These are phyloP conservation scores for Amylostereum chailletii DNA, from an alignment of 1,284 basidiomycete genomes.

Conservation along the genomic window DNA sequence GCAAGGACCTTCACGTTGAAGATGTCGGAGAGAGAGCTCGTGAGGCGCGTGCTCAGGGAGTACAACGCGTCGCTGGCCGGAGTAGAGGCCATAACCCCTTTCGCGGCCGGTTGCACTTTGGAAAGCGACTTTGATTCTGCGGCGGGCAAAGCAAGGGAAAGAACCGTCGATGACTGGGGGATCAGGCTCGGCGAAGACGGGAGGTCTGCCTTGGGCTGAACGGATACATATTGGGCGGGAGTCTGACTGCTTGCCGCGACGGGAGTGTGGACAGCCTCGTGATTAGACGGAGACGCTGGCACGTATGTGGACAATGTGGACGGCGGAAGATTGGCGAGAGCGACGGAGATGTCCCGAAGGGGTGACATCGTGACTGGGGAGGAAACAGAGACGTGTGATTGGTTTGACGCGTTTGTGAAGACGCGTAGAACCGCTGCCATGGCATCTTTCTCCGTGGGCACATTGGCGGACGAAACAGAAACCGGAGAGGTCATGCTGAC, in stretches of 20 bases:
- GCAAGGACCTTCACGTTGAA: slow-evolving; percentile 38
- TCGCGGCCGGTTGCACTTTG: slow-evolving; percentile 5
- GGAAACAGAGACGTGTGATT: slow-evolving; percentile 11
- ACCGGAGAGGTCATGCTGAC: slow-evolving; percentile 43
- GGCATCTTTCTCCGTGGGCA: slow-evolving; percentile 19
- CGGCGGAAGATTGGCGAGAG: slow-evolving; percentile 40
- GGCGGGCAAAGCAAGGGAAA: too few species aligned
- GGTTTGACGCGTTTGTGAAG: slow-evolving; percentile 7
- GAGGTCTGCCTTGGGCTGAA: too few species aligned
- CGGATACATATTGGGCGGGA: not conserved
- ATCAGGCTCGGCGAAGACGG: too few species aligned
- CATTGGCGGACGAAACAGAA: slow-evolving; percentile 22
- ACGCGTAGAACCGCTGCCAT: slow-evolving; percentile 1
- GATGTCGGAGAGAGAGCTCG: slow-evolving; percentile 40
- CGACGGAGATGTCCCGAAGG: slow-evolving; percentile 46
- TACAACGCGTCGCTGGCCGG: slow-evolving; percentile 9
- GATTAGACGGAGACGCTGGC: not conserved
- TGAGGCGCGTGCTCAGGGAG: slow-evolving; percentile 33
- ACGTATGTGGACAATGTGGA: slow-evolving; percentile 23
- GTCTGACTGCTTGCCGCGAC: slow-evolving; percentile 10
- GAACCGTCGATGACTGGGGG: too few species aligned
- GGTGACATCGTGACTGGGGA: slow-evolving; percentile 34
- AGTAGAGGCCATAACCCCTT: not conserved
- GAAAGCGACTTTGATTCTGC: slow-evolving; percentile 11
- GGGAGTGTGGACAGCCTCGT: slow-evolving; percentile 9